Evolutionary conservation across 2,329 filamentous ascomycete genomes (phyloP), one percentile per base, ranked within the genome.

Genomic region (Parafenestella ontariensis): DNA sequence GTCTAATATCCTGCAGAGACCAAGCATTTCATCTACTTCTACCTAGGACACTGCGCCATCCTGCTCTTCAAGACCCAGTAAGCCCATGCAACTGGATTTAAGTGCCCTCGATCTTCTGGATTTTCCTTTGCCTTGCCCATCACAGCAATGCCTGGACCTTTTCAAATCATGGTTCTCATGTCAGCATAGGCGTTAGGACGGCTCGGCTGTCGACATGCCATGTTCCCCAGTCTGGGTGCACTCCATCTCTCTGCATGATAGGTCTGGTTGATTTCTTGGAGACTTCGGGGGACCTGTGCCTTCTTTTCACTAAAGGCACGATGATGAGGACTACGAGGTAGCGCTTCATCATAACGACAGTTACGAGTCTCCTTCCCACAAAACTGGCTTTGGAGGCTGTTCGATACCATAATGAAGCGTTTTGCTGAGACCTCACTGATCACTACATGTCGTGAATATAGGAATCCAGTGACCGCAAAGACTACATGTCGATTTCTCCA

Each of bases 11-110:
- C 8, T 37, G 33, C 81, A 97, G 95, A 98, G 79, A 98, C 95
- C 24, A 98, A 98, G 82, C 95, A 99, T 80, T 99, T 99, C 83
- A 97, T 99, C 77, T 99, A 99, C 83, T 99, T 99, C 83, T 99
- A 99, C 82, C 89, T 99, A 56, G 95, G 95, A 49, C 95, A 98
- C 83, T 97, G 92, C 78, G 95, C 95, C 56, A 98, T 99, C 75
- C 85, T 99, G 52, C 88, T 99, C 48, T 99, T 98, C 87, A 99
- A 99, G 85, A 99, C 95, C 36, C 94, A 97, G 86, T 98, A 75
- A 63, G 59, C 49, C 48, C 17, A 23, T 51, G 45, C 43, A 40
- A 50, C 20, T 49, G 56, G 54, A 54, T 31, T 33, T 20, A 37
- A 41, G 44, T 33, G 42, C 42, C 47, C 41, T 52, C 21, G 28